These are phyloP conservation scores for Coemansia reversa DNA, from an alignment of 192 early-diverging fungal genomes.

Conservation along the genomic window DNA sequence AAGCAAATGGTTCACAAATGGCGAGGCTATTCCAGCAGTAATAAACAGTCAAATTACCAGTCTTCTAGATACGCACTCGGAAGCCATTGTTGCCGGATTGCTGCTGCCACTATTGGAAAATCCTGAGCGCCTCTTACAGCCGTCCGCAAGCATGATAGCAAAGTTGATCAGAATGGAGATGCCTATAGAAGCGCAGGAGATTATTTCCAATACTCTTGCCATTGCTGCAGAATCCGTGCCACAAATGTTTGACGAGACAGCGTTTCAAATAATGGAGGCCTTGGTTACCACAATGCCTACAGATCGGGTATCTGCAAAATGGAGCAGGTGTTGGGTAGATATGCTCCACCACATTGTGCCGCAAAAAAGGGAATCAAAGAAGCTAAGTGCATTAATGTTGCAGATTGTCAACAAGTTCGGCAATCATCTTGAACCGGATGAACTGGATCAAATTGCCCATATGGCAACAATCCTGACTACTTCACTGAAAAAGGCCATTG, in stretches of 20 bases:
- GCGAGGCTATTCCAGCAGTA: slow-evolving; percentile 36
- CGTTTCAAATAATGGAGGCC: slow-evolving; percentile 35
- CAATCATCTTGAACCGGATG: slow-evolving; percentile 2
- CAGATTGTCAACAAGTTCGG: slow-evolving; percentile 49
- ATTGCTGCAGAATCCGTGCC: slow-evolving; percentile 2
- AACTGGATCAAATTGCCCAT: slow-evolving; percentile 21
- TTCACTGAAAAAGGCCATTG: slow-evolving; percentile 35
- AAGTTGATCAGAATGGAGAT: slow-evolving; percentile 34
- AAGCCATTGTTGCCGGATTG: slow-evolving; percentile 18
- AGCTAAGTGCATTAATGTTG: slow-evolving; percentile 36
- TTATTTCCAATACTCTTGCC: slow-evolving; percentile 17
- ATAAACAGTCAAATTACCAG: slow-evolving; percentile 31
- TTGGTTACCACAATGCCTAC: slow-evolving; percentile 19
- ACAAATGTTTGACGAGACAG: background rate
- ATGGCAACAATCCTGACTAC: slow-evolving; percentile 23
- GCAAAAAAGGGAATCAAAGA: slow-evolving; percentile 19
- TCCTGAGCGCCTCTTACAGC: slow-evolving; percentile 7
- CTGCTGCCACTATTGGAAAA: slow-evolving; percentile 21
- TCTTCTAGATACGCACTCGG: slow-evolving; percentile 17
- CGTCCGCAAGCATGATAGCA: slow-evolving; percentile 19
- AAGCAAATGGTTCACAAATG: slow-evolving; percentile 14
- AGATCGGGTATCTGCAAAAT: background rate
- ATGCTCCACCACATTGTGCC: slow-evolving; percentile 18
- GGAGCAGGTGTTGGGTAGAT: slow-evolving; percentile 21
- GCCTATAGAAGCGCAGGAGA: slow-evolving; percentile 7